Base-by-base conservation (phyloP, 2,329 filamentous ascomycete species). In the Fonsecaea pedrosoi region DNA sequence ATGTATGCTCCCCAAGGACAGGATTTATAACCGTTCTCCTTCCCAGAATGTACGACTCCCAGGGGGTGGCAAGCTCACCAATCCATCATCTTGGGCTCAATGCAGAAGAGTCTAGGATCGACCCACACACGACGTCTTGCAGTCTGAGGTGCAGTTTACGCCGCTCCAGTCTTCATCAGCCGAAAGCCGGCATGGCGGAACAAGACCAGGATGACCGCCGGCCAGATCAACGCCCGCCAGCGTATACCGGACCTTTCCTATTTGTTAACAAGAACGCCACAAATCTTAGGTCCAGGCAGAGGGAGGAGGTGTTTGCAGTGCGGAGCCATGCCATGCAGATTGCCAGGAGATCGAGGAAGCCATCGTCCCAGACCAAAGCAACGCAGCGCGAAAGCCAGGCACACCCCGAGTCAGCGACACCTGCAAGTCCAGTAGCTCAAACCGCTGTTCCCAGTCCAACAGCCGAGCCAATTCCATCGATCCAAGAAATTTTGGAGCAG, bases 321-420 rank as follows among this genome's bases (percentile, higher is more conserved):
- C 60, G 64, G 32, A 66, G 64, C 42, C 64, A 66, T 59, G 64
- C 64, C 50, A 66, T 66, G 64, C 64, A 66, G 34, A 66, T 66
- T 45, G 64, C 64, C 4, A 54, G 64, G 25, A 40, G 64, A 5
- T 58, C 64, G n/a, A 66, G 59, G 30, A 66, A 66, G n/a, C 42
- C 60, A 15, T 15, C 60, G 3, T 42, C 37, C 10, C 60, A 40
- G 30, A 4, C 56, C n/a, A 50, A 59, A 40, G 55, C 56, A 21
- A n/a, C 30, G 30, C 50, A 61, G 35, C 37, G 37, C 4, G 55
- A 37, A 34, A 54, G 34, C 18, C 45, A 56, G 21, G 7, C 48
- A 50, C 50, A 61, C 30, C 2, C 60, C 15, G 54, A 37, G 18
- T 18, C 53, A 1, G 37, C 42, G 13, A 62, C 5, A 25, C 13